A percentile compares a stretch with the other conserved stretches of the same genome.
Conservation (phyloP, 2,329 filamentous ascomycete species). For the Podosphaera aphanis region DNA sequence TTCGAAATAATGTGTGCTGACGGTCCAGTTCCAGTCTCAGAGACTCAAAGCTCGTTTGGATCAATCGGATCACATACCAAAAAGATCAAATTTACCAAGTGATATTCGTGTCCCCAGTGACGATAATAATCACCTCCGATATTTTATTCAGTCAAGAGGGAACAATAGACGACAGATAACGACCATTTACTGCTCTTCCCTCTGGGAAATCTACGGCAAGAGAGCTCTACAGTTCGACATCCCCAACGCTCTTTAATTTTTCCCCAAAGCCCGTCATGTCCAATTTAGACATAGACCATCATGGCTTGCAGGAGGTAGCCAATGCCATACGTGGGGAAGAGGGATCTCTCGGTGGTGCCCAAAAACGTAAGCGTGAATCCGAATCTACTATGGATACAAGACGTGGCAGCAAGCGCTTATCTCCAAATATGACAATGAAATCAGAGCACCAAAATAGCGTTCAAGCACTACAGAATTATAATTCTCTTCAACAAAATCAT, state of each 20-base stretch:
- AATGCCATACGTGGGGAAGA: constrained; percentile 17
- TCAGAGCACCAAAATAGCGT: constrained; percentile 14
- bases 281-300: constrained; percentile 17
- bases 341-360: constrained; percentile 7
- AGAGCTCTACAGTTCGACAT: background rate
- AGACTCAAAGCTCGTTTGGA: too few relatives aligned
- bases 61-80: too few relatives aligned
- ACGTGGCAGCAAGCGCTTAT: constrained; percentile 16
- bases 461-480: constrained; percentile 17
- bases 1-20: background rate
- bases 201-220: background rate
- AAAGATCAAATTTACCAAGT: too few relatives aligned
- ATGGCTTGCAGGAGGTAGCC: constrained; percentile 17
- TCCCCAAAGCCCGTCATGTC: constrained; percentile 9
- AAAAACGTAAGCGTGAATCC: constrained; percentile 17
- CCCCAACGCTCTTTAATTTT: background rate
- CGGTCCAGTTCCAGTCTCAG: background rate
- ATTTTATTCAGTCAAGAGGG: background rate
- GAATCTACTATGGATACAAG: constrained; percentile 17
- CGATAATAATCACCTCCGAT: too few relatives aligned
- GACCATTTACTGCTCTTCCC: background rate
- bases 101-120: too few relatives aligned
- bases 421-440: constrained; percentile 11
- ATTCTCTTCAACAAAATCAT: constrained; percentile 20
- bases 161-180: background rate